Evolutionary conservation across 768 basidiomycete species (phyloP).

Genomic region (Suillus placidus): DNA sequence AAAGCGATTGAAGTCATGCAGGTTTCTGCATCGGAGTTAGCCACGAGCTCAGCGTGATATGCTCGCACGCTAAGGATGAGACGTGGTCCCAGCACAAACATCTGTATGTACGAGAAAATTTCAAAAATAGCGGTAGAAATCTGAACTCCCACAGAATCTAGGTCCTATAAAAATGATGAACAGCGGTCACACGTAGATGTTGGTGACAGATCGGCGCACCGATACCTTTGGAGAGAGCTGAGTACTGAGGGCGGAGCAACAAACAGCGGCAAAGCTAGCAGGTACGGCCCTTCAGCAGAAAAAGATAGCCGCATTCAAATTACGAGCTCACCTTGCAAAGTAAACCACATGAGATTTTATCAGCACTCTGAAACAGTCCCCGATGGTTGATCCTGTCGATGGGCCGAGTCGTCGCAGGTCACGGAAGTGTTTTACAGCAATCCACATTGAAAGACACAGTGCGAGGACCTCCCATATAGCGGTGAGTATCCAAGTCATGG

Average conservation of each 20-base stretch:
- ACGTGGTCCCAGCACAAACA: conserved; percentile 7
- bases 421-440: not conserved
- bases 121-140: not conserved
- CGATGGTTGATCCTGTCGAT: not conserved
- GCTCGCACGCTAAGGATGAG: not conserved
- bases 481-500: not conserved
- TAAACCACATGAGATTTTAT: not conserved
- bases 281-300: not conserved
- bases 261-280: not conserved
- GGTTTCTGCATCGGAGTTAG: not conserved
- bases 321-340: not conserved
- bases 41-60: not conserved
- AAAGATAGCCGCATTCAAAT: not conserved
- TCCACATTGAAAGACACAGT: not conserved
- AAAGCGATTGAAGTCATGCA: not conserved
- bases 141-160: not conserved
- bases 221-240: not conserved
- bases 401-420: not conserved
- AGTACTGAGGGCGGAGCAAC: not conserved
- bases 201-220: not conserved
- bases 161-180: not conserved
- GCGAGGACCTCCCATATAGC: not conserved
- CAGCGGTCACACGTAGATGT: not conserved
- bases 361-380: not conserved
- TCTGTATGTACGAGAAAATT: not conserved